Conservation (phyloP, 345 rosid species). For the Dipteronia dyeriana region DNA sequence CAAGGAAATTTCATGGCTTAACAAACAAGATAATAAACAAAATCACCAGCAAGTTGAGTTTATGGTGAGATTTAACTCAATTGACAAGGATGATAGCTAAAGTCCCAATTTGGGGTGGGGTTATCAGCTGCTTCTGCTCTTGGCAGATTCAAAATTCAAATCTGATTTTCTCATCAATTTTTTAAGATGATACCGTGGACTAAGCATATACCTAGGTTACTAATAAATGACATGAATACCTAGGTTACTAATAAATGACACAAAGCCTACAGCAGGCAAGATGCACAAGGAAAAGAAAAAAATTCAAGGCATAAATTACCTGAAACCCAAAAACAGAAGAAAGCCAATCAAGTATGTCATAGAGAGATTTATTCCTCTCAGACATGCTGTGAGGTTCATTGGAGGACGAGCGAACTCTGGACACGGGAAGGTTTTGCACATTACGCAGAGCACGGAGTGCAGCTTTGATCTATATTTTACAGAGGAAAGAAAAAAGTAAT, state of each 20-base stretch:
- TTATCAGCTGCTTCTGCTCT: neutral
- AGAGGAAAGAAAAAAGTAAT: constrained; percentile 4
- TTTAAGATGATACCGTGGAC: constrained; percentile 5
- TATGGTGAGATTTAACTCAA: neutral
- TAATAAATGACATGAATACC: neutral
- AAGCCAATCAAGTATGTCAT: constrained; percentile 93
- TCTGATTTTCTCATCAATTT: neutral
- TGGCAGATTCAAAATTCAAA: neutral
- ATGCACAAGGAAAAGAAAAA: constrained; percentile 12
- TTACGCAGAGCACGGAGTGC: constrained; percentile 65
- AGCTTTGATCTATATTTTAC: constrained; percentile 65
- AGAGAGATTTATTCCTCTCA: constrained; percentile 41
- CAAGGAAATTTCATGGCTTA: neutral
- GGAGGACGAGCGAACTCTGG: constrained; percentile 25
- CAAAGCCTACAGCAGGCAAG: neutral
- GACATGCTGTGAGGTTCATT: constrained; percentile 30
- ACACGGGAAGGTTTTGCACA: constrained; percentile 66
- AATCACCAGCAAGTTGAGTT: neutral
- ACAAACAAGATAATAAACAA: neutral
- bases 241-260: constrained; percentile 3
- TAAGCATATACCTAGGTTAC: neutral
- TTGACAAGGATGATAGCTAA: neutral
- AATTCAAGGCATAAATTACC: constrained; percentile 46
- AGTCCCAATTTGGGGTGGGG: neutral
- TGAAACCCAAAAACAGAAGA: constrained; percentile 92